These are phyloP conservation scores for Acorus calamus DNA, from an alignment of 106 monocot species.

Conservation along the genomic window DNA sequence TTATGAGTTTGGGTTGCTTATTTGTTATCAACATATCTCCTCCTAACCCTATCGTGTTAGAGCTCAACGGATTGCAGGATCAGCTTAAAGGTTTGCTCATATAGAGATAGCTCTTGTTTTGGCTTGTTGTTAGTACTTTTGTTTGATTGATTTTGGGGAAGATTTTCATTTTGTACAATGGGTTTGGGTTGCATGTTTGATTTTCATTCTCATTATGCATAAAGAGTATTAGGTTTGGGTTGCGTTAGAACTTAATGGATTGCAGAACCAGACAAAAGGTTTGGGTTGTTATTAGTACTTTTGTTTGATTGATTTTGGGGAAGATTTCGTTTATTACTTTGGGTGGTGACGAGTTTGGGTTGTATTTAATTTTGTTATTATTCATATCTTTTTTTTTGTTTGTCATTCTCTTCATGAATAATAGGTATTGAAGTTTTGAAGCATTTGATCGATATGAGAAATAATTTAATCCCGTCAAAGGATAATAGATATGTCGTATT, in stretches of 20 bases:
- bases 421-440: too few relatives aligned
- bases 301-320: neutral
- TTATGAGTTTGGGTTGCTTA: too few relatives aligned
- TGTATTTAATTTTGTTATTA: too few relatives aligned
- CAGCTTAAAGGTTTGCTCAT: conserved; percentile 18
- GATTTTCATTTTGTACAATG: neutral
- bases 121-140: neutral
- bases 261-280: conserved; percentile 32
- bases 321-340: neutral
- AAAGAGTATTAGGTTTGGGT: neutral
- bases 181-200: too few relatives aligned
- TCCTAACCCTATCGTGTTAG: conserved; percentile 20
- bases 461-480: too few relatives aligned
- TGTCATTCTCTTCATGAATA: too few relatives aligned
- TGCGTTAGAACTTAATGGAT: conserved; percentile 23
- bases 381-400: too few relatives aligned
- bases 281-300: neutral
- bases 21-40: neutral
- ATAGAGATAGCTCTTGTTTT: neutral
- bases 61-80: conserved; percentile 34
- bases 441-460: too few relatives aligned
- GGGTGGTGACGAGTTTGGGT: too few relatives aligned
- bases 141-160: neutral
- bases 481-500: too few relatives aligned
- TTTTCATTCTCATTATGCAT: too few relatives aligned